Evolutionary conservation across 148 eudicot species (phyloP), one percentile per base, ranked within the genome.

Genomic region (Spergularia marina): DNA sequence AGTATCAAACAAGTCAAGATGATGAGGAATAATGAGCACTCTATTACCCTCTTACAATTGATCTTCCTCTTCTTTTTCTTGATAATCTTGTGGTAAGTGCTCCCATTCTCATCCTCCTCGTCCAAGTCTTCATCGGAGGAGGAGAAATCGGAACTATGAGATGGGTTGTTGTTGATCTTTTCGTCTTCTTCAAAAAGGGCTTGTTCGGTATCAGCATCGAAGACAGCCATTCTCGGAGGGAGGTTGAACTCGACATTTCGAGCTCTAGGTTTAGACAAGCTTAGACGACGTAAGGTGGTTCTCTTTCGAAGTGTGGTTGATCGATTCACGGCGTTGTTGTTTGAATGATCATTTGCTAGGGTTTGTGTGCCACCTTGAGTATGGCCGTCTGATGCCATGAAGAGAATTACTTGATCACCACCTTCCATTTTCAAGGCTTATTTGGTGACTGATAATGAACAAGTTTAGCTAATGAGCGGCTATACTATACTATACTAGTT

Each of bases 231-330:
- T 49, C 77, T 75, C 12, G 54, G 12, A 4, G 77, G 83, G 16
- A 20, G 81, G 47, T 76, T 82, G 74, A 76, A 70, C 79, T 89
- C 93, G 2, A 80, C 81, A 40, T 79, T 79, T 41, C 93, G 79
- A 44, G 90, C 65, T 12, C 76, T 84, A 64, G 93, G 87, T 49
- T 89, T 89, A 4, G 93, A 87, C 84, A 89, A 75, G 79, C 80
- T 87, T n/a, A 84, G 73, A 16, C 93, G 87, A 14, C 82, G 86
- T 25, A 87, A 79, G 63, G 87, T 76, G 12, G 68, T 39, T 75
- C 80, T 76, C 16, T 71, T 68, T 53, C 72, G 56, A 56, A 67
- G 72, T 14, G 53, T 51, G 17, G 73, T 61, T 30, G 66, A 53
- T 53, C 39, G 73, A 44, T 40, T 11, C 6, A 5, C n/a, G 10